Conservation (phyloP, 768 basidiomycete species). For the Boletus pseudopeckii region DNA sequence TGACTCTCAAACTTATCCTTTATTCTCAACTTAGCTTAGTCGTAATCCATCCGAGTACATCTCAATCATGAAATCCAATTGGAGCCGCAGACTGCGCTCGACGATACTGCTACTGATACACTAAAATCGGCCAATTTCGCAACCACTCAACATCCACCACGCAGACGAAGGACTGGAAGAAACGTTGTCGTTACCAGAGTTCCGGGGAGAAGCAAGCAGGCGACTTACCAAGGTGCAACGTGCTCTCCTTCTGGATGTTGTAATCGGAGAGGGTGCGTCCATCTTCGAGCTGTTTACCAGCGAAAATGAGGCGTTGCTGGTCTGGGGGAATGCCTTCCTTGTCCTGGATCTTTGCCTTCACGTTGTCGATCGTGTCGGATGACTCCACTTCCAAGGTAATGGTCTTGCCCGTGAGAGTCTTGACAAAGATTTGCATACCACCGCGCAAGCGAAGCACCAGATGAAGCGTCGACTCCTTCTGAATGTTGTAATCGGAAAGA, state of each 20-base stretch:
- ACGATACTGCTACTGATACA: conserved; percentile 4
- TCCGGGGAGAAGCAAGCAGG: not conserved
- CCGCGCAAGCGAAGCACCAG: conserved; percentile 72
- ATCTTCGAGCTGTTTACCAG: conserved; percentile 77
- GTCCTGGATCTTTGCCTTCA: conserved; percentile 76
- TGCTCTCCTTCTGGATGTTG: conserved; percentile 74
- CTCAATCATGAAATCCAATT: not conserved
- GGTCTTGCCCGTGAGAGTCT: conserved; percentile 73
- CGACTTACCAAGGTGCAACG: conserved; percentile 52
- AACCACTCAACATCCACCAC: conserved; percentile 60
- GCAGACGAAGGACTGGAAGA: conserved; percentile 62
- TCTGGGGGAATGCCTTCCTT: conserved; percentile 80
- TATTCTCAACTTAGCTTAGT: not conserved
- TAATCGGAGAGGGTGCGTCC: conserved; percentile 76
- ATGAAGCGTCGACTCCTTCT: conserved; percentile 79
- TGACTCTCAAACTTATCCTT: no score
- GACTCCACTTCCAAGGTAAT: conserved; percentile 76
- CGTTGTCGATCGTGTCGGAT: conserved; percentile 73
- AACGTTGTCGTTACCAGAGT: not conserved
- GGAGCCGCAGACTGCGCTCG: not conserved
- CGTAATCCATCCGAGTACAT: not conserved
- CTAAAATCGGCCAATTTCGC: not conserved
- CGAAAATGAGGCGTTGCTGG: conserved; percentile 77
- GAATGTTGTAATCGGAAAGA: conserved; percentile 75
- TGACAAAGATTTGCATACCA: conserved; percentile 71